Percentiles rank a stretch among this genome's conserved stretches.
Conservation (phyloP, 2,329 filamentous ascomycete species). For the Arachnomyces sp. region DNA sequence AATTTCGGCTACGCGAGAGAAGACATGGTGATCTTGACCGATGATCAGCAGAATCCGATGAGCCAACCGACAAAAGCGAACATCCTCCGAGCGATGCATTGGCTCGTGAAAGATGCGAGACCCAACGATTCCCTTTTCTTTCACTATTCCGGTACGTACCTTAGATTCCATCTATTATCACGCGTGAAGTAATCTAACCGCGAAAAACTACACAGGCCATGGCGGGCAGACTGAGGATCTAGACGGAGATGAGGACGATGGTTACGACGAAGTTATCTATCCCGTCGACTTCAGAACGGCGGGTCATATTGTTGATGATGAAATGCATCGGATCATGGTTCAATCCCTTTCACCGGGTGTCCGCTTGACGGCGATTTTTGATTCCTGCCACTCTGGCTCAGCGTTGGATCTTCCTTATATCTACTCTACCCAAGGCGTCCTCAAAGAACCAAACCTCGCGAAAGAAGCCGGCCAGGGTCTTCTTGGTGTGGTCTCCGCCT, state of each 20-base stretch:
- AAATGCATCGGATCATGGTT: constrained; percentile 73
- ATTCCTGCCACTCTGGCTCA: constrained; percentile 61
- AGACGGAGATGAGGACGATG: constrained; percentile 71
- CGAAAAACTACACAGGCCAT: constrained; percentile 47
- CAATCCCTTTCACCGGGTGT: constrained; percentile 71
- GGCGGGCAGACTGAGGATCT: constrained; percentile 67
- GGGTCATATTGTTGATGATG: constrained; percentile 71
- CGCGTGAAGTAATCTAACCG: background rate
- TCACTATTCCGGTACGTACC: constrained; percentile 75
- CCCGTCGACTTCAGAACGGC: constrained; percentile 62
- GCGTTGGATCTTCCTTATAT: constrained; percentile 61
- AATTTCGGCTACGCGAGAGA: constrained; percentile 89
- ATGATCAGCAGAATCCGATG: constrained; percentile 96
- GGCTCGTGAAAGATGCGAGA: constrained; percentile 87
- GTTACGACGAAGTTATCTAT: constrained; percentile 72
- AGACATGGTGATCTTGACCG: constrained; percentile 94
- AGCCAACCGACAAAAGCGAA: constrained; percentile 95
- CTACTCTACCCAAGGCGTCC: constrained; percentile 59
- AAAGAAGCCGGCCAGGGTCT: constrained; percentile 61
- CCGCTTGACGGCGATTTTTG: constrained; percentile 63
- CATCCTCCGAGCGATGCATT: constrained; percentile 93
- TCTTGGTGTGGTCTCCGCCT: constrained; percentile 63
- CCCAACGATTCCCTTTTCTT: constrained; percentile 96
- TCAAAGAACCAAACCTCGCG: constrained; percentile 62
- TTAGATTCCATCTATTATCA: background rate